phyloP scores from a whole-genome alignment of 805 yeast genomes.

The Pichia pseudocactophila region DNA sequence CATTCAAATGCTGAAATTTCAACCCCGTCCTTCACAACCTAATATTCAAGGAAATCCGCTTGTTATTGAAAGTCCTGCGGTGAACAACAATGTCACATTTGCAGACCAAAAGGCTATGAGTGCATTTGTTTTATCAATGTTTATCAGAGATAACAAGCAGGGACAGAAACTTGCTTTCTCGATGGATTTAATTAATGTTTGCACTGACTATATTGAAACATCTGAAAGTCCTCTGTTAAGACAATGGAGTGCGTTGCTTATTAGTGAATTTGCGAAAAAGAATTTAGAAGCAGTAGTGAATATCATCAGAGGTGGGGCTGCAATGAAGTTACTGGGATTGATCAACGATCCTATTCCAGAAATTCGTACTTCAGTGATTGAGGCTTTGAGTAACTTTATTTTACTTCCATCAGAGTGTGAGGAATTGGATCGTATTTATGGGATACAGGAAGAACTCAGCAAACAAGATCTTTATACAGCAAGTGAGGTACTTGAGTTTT shows the following conservation, averaged over 20 bases:
- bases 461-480: slow-evolving; percentile 67
- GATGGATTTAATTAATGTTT: slow-evolving; percentile 58
- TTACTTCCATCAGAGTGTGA: slow-evolving; percentile 38
- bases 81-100: slow-evolving; percentile 32
- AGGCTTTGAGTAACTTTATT: slow-evolving; percentile 59
- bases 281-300: slow-evolving; percentile 70
- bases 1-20: slow-evolving; percentile 59
- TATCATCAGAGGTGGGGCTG: slow-evolving; percentile 53
- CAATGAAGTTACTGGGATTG: slow-evolving; percentile 46
- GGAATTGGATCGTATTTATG: slow-evolving; percentile 21
- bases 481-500: slow-evolving; percentile 51
- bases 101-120: slow-evolving; percentile 94
- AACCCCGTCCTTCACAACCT: slow-evolving; percentile 17
- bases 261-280: slow-evolving; percentile 67
- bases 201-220: slow-evolving; percentile 54
- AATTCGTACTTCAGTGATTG: slow-evolving; percentile 75
- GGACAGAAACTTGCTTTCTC: slow-evolving; percentile 79
- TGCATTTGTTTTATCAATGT: slow-evolving; percentile 79
- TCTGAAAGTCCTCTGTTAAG: slow-evolving; percentile 80
- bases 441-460: slow-evolving; percentile 35
- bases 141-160: slow-evolving; percentile 67
- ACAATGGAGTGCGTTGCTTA: slow-evolving; percentile 83
- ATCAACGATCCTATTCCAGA: slow-evolving; percentile 91
- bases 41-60: slow-evolving; percentile 18
- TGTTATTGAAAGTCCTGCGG: slow-evolving; percentile 25